Percentiles rank a stretch among this genome's conserved stretches.
Evolutionary conservation across 2,329 filamentous ascomycete genomes (phyloP).

Genomic region (Aureobasidium sp.): DNA sequence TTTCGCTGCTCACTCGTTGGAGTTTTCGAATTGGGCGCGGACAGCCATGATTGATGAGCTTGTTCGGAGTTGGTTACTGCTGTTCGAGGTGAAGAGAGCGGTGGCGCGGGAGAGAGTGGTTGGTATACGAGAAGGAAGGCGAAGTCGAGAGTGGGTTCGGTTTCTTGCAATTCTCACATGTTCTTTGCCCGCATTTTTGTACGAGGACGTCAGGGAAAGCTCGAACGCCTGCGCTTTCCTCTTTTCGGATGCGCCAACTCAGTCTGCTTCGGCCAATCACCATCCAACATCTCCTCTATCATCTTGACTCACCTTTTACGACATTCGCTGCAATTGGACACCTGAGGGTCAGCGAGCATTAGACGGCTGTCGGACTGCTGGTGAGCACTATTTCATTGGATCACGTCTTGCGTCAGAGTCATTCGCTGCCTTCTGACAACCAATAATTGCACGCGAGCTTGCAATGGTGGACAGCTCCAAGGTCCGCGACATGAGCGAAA

Average conservation of each 20-base stretch:
- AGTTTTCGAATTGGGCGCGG: conserved; percentile 70
- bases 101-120: background rate
- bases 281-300: background rate
- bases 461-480: background rate
- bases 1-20: conserved; percentile 62
- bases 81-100: background rate
- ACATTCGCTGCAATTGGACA: background rate
- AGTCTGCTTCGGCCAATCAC: background rate
- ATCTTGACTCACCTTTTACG: conserved; percentile 1
- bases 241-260: background rate
- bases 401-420: background rate
- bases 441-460: background rate
- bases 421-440: background rate
- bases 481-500: background rate
- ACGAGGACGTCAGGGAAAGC: conserved; percentile 11
- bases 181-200: conserved; percentile 11
- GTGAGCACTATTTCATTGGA: background rate
- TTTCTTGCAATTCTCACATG: conserved; percentile 8
- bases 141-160: background rate
- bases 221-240: conserved; percentile 8
- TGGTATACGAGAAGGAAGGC: background rate
- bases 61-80: background rate
- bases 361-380: background rate
- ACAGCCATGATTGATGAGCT: conserved; percentile 38
- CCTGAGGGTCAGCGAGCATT: background rate